Base-by-base conservation (phyloP, 495 filamentous ascomycete species). In the Penicillium antarcticum region DNA sequence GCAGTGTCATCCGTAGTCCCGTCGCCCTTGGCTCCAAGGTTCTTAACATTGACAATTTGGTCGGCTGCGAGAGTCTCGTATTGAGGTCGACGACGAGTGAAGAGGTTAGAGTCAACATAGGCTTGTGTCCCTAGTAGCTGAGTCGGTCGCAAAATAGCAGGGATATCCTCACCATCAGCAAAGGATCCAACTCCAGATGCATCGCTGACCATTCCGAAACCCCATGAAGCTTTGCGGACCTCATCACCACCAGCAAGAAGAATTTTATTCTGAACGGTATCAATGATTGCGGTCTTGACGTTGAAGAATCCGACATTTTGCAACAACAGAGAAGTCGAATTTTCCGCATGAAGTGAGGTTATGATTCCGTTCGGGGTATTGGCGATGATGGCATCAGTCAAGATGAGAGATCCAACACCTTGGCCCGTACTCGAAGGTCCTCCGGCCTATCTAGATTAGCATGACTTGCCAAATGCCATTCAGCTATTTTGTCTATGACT, bases 1-100 rank as follows among this genome's bases (percentile, higher is more conserved):
- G 58, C 61, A 6, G 73, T 74, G 41, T 82, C 78, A 56, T 83
- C 78, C 0, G 76, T 76, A 0, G 34, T 49, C 5, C 80, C 80
- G 52, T 81, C 88, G 46, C 91, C 90, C 56, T 77, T 81, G 31
- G 87, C 88, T 32, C 89, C 91, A 9, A 71, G 63, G 34, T 71
- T 61, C 66, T 87, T 88, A 58, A 88, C 82, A 57, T 84, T 85
- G 44, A 87, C 59, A 58, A 66, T 75, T 66, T 89, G 82, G 8
- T n/a, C n/a, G 77, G 64, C n/a, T 17, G 70, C 68, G 23, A 13
- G 65, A 36, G 34, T 51, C 44, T 55, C 52, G 50, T 77, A 80
- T 10, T 67, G 43, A 19, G 59, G 62, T 6, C 57, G 57, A 1
- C 53, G 46, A 0, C 65, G 58, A 0, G 42, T 47, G 29, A 55